These are phyloP conservation scores for Polymyxa betae DNA, from an alignment of 208 protist species.

Conservation along the genomic window DNA sequence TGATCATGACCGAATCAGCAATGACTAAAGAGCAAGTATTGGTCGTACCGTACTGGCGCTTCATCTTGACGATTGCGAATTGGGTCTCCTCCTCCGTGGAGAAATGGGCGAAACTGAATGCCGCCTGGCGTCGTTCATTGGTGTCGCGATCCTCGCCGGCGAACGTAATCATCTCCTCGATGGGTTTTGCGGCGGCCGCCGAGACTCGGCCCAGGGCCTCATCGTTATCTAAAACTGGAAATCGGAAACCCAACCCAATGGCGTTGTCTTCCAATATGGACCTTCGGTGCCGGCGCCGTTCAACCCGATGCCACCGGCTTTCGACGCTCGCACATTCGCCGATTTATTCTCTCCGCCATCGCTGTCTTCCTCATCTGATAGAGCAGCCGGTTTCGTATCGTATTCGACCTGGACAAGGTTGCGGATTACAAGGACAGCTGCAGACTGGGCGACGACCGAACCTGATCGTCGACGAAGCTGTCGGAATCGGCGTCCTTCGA, in stretches of 20 bases:
- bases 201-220: background rate
- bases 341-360: background rate
- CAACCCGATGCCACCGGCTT: background rate
- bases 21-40: background rate
- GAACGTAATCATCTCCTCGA: constrained; percentile 46
- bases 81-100: constrained; percentile 42
- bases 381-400: background rate
- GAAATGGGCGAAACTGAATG: constrained; percentile 51
- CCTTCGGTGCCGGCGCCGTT: background rate
- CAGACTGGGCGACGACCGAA: too few relatives aligned
- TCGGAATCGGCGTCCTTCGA: constrained; percentile 17
- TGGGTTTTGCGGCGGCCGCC: background rate
- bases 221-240: background rate
- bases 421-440: too few relatives aligned
- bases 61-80: constrained; percentile 53
- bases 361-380: background rate
- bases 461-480: constrained; percentile 31
- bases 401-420: background rate
- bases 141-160: constrained; percentile 49
- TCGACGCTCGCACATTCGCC: background rate
- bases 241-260: background rate
- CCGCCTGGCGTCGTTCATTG: constrained; percentile 32
- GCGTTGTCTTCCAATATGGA: too few relatives aligned
- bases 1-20: too few relatives aligned
- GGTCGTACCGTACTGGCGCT: constrained; percentile 15